Conservation (phyloP, 352 stramenopile species). For the Plasmopara muralis region DNA sequence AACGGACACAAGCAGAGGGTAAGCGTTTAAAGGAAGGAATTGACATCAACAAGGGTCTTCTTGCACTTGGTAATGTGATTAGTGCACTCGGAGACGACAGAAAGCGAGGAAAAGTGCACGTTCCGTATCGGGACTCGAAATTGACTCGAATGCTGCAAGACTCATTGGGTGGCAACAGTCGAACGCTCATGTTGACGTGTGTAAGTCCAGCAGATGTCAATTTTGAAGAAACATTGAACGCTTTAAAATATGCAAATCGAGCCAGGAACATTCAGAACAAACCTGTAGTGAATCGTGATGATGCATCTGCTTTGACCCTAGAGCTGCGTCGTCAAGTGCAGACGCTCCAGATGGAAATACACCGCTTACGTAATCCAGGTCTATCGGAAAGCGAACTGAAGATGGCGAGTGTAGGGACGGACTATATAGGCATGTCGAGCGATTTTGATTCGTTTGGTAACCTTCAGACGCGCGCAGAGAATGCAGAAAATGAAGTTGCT, state of each 20-base stretch:
- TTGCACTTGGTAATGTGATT: constrained; percentile 97
- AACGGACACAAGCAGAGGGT: constrained; percentile 91
- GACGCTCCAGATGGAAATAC: constrained; percentile 76
- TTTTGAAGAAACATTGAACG: constrained; percentile 89
- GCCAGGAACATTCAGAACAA: constrained; percentile 89
- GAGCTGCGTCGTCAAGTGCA: constrained; percentile 75
- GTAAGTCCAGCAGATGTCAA: constrained; percentile 89
- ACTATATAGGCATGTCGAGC: constrained; percentile 56
- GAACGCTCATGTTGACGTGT: constrained; percentile 90
- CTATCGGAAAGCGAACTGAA: constrained; percentile 77
- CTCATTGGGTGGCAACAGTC: constrained; percentile 87
- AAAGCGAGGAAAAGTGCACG: constrained; percentile 86
- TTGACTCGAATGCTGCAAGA: constrained; percentile 92
- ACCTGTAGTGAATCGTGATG: constrained; percentile 79
- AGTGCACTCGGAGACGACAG: constrained; percentile 91
- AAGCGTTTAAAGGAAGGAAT: constrained; percentile 94
- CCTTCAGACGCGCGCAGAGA: constrained; percentile 65
- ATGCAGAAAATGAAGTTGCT: constrained; percentile 70
- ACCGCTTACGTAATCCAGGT: constrained; percentile 71
- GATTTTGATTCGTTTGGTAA: constrained; percentile 76
- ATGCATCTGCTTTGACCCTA: constrained; percentile 60
- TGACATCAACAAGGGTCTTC: constrained; percentile 97
- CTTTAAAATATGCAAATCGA: constrained; percentile 89
- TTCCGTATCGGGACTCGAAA: constrained; percentile 93
- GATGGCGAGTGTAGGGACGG: constrained; percentile 46